Evolutionary conservation across 495 filamentous ascomycete genomes (phyloP), one percentile per base, ranked within the genome.

Genomic region (Chaetomium fimeti): DNA sequence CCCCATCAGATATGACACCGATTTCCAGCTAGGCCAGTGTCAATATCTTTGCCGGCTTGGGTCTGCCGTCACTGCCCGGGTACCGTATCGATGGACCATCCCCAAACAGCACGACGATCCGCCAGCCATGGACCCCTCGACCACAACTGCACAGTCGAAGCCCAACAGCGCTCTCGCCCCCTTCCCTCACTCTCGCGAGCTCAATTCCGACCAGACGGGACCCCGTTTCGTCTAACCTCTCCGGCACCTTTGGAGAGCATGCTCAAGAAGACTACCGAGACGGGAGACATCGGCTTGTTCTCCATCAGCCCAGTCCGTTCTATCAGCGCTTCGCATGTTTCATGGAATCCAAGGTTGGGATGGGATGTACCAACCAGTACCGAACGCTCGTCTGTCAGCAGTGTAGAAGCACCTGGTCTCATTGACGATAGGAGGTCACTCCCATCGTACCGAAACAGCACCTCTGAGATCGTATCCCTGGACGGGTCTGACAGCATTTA

Each of bases 221-320:
- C 76, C 47, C 57, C 67, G 0, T 72, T 74, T 22, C 67, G 79
- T 52, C 64, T 81, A 13, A 68, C 71, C 38, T 81, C 79, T 0
- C 80, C 77, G n/a, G 79, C 76, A 0, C 77, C 80, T 8, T 61
- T 81, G 25, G 77, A 83, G 65, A 83, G 84, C 71, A 89, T 91
- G 87, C 81, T 91, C 48, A 89, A 82, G 71, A 89, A 83, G 11
- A 87, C 82, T 0, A 90, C 87, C 0, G 88, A 90, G 73, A 83
- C 84, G 1, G 88, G 87, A 18, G 85, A 89, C 60, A 84, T 90
- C 55, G 87, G 84, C 9, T 74, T 83, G 53, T 85, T 89, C 62
- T 82, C 82, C 48, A 84, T 84, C 66, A 78, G 78, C 64, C 80
- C 83, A 6, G 71, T 79, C 40, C 77, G 82, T 13, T 69, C 84